Base-by-base conservation (phyloP, 139 green algal species). In the Pycnococcus provasolii region DNA sequence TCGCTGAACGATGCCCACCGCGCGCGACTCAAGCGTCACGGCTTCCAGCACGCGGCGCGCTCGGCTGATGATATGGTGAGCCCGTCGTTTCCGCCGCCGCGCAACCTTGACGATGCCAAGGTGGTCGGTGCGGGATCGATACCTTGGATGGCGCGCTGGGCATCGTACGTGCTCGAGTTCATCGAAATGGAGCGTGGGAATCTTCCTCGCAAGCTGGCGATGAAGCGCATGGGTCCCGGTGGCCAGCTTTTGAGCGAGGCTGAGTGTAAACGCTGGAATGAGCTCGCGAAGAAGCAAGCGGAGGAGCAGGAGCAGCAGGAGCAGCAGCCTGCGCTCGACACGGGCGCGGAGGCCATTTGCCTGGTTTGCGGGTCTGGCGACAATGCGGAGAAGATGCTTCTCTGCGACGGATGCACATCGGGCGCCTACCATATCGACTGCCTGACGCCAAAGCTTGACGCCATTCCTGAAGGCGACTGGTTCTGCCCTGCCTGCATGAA, bases 121-220 rank as follows among this genome's bases (percentile, higher is more conserved):
- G 26, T 26, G 26, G 26, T 26, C 26, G 26, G 26, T 26, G 26
- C 26, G 26, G 26, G 26, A 26, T 26, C 26, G 26, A 26, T 26
- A 26, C 26, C 26, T 26, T 95, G 89, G 89, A 64, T 94, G n/a
- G 57, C 83, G 45, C 94, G 94, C 76, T 95, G 89, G 89, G 81
- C 83, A 0, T 74, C 83, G 2, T 70, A 94, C 47, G 78, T 78
- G 2, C 73, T 86, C 48, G 69, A 85, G 62, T 94, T 82, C 60
- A 70, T 93, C 43, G 83, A 89, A 60, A 50, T 77, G 61, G 89
- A 95, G 79, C 54, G 81, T 51, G 26, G 55, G 9, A 60, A 82
- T 62, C 80, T 95, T 53, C 82, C 83, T 1, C 58, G 50, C 2
- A 48, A 37, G 53, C 41, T 76, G 52, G 5, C 59, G 5, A 39